Evolutionary conservation across 805 yeast genomes (phyloP).

Genomic region (Cyberlindnera subsufficiens): DNA sequence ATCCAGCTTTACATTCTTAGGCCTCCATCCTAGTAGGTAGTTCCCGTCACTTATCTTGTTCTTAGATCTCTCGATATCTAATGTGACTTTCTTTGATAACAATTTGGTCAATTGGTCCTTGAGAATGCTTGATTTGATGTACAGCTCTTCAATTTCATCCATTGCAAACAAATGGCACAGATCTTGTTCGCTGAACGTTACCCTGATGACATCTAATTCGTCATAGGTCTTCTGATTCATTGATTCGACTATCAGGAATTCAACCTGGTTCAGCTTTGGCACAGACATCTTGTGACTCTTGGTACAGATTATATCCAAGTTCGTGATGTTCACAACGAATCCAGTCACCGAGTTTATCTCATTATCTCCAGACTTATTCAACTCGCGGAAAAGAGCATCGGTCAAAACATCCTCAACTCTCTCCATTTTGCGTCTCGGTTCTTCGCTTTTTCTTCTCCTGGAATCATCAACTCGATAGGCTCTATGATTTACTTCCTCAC

Average conservation of each 20-base stretch:
- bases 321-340: no score
- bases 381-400: no score
- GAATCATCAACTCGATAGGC: no score
- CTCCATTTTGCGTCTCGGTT: no score
- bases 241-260: background rate
- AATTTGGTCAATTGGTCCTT: constrained; percentile 1
- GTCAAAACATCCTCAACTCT: no score
- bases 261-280: background rate
- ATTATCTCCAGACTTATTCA: no score
- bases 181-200: constrained; percentile 9
- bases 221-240: background rate
- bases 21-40: background rate
- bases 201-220: constrained; percentile 8
- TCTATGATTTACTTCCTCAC: no score
- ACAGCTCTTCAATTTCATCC: constrained; percentile 20
- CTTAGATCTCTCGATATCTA: background rate
- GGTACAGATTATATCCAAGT: background rate
- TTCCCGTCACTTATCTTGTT: no score
- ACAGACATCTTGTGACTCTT: background rate
- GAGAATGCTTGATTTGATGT: constrained; percentile 9
- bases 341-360: no score
- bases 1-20: background rate
- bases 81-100: background rate
- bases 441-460: no score
- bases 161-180: constrained; percentile 15